These are phyloP conservation scores for Debaryomyces psychrophilus DNA, from an alignment of 1,139 yeast genomes.

Conservation along the genomic window DNA sequence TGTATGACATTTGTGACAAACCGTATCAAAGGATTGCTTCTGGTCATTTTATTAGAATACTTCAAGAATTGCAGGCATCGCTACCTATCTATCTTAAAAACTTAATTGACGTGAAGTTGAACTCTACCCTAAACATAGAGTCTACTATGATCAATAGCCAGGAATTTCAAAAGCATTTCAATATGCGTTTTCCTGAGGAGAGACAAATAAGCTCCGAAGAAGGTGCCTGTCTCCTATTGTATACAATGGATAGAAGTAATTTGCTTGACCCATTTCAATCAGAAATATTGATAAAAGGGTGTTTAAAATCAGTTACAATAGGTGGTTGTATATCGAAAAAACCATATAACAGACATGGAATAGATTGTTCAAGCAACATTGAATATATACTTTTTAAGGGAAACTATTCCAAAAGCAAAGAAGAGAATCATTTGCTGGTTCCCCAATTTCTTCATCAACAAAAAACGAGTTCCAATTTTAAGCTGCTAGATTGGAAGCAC, in stretches of 20 bases:
- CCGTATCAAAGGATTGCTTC: not conserved
- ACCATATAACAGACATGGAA: not conserved
- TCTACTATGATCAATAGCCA: not conserved
- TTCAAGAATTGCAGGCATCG: slow-evolving; percentile 4
- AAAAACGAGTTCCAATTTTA: not conserved
- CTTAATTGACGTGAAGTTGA: not conserved
- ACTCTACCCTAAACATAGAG: not conserved
- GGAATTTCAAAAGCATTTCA: not conserved
- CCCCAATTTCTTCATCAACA: not conserved
- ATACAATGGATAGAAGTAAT: not conserved
- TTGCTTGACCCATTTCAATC: not conserved
- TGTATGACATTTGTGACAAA: not conserved
- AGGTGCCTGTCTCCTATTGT: not conserved
- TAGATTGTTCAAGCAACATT: not conserved
- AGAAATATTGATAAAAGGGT: not conserved
- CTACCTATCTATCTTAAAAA: not conserved
- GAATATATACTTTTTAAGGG: not conserved
- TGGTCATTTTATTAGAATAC: not conserved
- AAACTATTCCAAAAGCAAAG: not conserved
- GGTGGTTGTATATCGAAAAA: not conserved
- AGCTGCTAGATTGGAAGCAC: not conserved
- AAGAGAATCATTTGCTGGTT: not conserved
- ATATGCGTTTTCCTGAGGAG: not conserved
- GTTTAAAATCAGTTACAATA: not conserved
- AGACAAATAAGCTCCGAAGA: not conserved